Evolutionary conservation across 129 eudicot genomes (phyloP).

Genomic region (Arctium minus): DNA sequence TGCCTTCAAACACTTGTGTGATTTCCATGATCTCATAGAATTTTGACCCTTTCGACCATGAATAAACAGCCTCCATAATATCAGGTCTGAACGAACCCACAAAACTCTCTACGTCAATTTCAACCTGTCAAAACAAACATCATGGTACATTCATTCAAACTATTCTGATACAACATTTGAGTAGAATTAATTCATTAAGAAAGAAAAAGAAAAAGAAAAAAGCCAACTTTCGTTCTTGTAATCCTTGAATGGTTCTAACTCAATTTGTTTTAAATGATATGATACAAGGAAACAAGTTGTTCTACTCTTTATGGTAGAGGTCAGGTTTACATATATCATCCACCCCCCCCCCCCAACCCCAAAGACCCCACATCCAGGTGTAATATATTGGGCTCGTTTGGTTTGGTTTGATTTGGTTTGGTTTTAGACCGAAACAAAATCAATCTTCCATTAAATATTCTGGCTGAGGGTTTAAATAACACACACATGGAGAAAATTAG

Average conservation of each 20-base stretch:
- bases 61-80: constrained; percentile 92
- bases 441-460: neutral
- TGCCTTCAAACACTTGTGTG: constrained; percentile 90
- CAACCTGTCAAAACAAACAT: constrained; percentile 45
- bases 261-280: too few species aligned
- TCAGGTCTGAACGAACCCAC: constrained; percentile 87
- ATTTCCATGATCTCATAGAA: constrained; percentile 94
- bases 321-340: too few species aligned
- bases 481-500: neutral
- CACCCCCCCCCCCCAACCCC: too few species aligned
- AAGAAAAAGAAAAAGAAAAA: too few species aligned
- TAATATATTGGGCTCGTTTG: too few species aligned
- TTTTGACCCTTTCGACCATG: constrained; percentile 93
- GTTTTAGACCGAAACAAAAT: neutral
- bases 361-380: too few species aligned
- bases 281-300: too few species aligned
- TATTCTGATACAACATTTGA: neutral
- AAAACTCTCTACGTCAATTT: constrained; percentile 87
- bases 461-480: neutral
- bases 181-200: too few species aligned
- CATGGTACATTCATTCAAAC: neutral
- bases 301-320: too few species aligned
- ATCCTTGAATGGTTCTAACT: neutral
- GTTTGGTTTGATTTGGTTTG: too few species aligned
- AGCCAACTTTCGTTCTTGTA: too few species aligned